Conservation (phyloP, 2,329 filamentous ascomycete species). For the Penicillium sp. region DNA sequence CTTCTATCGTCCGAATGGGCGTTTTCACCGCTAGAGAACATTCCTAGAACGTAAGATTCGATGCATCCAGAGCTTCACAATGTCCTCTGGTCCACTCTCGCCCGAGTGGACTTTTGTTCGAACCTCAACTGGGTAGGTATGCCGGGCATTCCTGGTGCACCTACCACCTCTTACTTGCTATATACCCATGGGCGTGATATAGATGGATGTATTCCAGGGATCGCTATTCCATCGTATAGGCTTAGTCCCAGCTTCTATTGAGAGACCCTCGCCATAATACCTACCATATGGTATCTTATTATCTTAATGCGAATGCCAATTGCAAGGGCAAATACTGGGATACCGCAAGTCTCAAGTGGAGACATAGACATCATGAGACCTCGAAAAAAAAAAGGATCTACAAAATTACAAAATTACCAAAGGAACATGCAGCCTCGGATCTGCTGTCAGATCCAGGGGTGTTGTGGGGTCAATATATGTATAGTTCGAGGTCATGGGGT, state of each 20-base stretch:
- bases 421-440: slow-evolving; percentile 8
- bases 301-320: background rate
- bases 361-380: slow-evolving; percentile 30
- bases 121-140: slow-evolving; percentile 6
- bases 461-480: background rate
- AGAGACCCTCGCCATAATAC: too few relatives aligned
- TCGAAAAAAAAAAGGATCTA: slow-evolving; percentile 21
- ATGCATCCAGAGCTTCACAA: background rate
- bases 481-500: background rate
- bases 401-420: background rate
- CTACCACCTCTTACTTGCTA: slow-evolving; percentile 10
- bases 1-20: slow-evolving; percentile 20
- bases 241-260: background rate
- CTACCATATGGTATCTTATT: background rate
- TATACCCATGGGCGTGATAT: background rate
- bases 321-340: background rate
- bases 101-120: slow-evolving; percentile 1
- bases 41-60: background rate
- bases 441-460: slow-evolving; percentile 27
- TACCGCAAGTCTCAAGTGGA: slow-evolving; percentile 9
- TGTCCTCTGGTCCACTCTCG: slow-evolving; percentile 7
- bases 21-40: slow-evolving; percentile 7
- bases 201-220: background rate
- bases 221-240: too few relatives aligned
- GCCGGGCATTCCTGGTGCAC: slow-evolving; percentile 9